phyloP scores from a whole-genome alignment of 1,139 yeast species.

The Kluyveromyces marxianus region DNA sequence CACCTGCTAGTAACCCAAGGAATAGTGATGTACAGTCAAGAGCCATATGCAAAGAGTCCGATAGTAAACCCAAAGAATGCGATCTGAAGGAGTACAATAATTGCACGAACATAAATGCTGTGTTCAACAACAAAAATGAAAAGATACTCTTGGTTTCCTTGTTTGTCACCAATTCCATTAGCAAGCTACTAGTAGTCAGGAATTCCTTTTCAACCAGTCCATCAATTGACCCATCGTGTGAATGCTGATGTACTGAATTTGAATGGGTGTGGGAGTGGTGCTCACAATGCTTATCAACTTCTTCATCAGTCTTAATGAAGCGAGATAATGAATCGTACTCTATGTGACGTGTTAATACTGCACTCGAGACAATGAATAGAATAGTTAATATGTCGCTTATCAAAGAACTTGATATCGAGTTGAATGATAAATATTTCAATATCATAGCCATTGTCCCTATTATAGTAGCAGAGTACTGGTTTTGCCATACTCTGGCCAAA shows the following conservation, averaged over 20 bases:
- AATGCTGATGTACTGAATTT: neutral
- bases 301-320: slow-evolving; percentile 12
- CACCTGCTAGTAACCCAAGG: slow-evolving; percentile 83
- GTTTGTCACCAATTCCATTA: slow-evolving; percentile 44
- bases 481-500: slow-evolving; percentile 16
- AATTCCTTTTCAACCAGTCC: neutral
- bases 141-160: slow-evolving; percentile 84
- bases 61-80: slow-evolving; percentile 80
- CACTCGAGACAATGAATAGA: slow-evolving; percentile 13
- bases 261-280: slow-evolving; percentile 4
- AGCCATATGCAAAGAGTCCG: slow-evolving; percentile 95
- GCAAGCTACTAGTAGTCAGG: slow-evolving; percentile 10
- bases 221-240: neutral
- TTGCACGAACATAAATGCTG: slow-evolving; percentile 92
- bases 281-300: slow-evolving; percentile 15
- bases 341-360: slow-evolving; percentile 10
- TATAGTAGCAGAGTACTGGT: slow-evolving; percentile 16
- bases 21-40: slow-evolving; percentile 86
- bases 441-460: slow-evolving; percentile 29
- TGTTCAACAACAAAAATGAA: slow-evolving; percentile 74
- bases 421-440: slow-evolving; percentile 31
- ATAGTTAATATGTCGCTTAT: slow-evolving; percentile 15
- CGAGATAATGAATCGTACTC: slow-evolving; percentile 5
- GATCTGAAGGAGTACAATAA: slow-evolving; percentile 85
- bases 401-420: slow-evolving; percentile 13